These are phyloP conservation scores for Alternaria brassicicola DNA, from an alignment of 2,329 filamentous ascomycete genomes.

Conservation along the genomic window DNA sequence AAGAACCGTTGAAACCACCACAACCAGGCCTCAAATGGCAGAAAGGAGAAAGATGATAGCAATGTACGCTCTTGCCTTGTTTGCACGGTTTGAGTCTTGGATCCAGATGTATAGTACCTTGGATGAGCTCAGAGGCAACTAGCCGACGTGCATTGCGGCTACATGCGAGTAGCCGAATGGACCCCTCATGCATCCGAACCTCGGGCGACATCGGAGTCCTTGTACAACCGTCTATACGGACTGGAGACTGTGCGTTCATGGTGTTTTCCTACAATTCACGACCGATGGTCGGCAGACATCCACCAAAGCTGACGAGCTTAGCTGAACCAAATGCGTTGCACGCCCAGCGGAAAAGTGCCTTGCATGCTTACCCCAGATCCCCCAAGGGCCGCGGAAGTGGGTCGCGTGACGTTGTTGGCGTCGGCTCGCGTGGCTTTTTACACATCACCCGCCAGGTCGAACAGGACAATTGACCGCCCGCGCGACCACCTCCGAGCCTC, in stretches of 20 bases:
- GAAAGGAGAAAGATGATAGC: background rate
- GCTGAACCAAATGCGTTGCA: background rate
- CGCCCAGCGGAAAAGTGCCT: slow-evolving; percentile 9
- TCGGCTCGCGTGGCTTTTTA: slow-evolving; percentile 14
- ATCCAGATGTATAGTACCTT: background rate
- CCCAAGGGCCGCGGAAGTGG: slow-evolving; percentile 4
- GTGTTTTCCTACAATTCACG: background rate
- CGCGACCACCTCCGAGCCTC: slow-evolving; percentile 10
- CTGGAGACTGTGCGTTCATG: background rate
- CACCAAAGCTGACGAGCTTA: background rate
- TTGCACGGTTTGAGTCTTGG: background rate
- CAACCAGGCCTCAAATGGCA: background rate
- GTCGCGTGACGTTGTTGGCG: slow-evolving; percentile 18
- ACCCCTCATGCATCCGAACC: slow-evolving; percentile 12
- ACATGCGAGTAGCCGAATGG: slow-evolving; percentile 23
- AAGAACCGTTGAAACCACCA: background rate
- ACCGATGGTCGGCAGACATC: background rate
- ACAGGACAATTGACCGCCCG: slow-evolving; percentile 9
- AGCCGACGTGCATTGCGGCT: slow-evolving; percentile 20
- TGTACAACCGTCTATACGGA: background rate
- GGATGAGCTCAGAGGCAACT: slow-evolving; percentile 8
- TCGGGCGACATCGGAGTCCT: slow-evolving; percentile 4
- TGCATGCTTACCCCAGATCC: slow-evolving; percentile 14
- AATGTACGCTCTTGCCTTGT: background rate
- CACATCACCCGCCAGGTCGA: slow-evolving; percentile 17